These are phyloP conservation scores for Backusella tuberculispora DNA, from an alignment of 192 early-diverging fungal species.

Conservation along the genomic window DNA sequence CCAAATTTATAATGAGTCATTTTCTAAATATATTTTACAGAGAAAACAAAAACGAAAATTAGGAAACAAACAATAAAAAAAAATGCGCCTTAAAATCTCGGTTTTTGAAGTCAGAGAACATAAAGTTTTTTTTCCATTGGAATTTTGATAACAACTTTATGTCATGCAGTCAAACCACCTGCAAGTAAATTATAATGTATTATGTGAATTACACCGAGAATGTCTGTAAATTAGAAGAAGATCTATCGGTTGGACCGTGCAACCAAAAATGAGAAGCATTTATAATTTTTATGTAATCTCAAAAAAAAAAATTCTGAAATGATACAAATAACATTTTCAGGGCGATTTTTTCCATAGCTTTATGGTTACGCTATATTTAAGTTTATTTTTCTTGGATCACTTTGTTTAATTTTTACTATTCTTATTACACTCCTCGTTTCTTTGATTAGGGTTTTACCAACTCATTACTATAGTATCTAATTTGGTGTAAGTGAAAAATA, in stretches of 20 bases:
- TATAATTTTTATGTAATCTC: background rate
- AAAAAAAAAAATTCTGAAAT: background rate
- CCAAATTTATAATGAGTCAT: conserved; percentile 63
- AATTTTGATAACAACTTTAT: background rate
- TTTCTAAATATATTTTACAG: background rate
- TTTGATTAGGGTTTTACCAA: background rate
- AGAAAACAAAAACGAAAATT: background rate
- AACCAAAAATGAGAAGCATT: background rate
- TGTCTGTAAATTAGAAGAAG: background rate
- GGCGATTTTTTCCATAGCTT: background rate
- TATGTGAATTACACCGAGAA: too few relatives aligned
- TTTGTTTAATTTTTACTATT: background rate
- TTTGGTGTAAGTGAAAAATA: background rate
- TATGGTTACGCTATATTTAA: background rate
- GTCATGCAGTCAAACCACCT: background rate
- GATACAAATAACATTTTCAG: background rate
- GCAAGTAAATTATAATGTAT: background rate
- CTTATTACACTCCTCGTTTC: background rate
- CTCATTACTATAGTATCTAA: background rate
- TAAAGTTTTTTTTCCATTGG: background rate
- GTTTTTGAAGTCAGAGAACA: background rate
- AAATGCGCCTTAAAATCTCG: background rate
- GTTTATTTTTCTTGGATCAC: background rate
- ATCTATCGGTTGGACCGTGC: background rate
- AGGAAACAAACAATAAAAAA: background rate